phyloP scores from a whole-genome alignment of 768 basidiomycete genomes.

The Mrakia blollopis region DNA sequence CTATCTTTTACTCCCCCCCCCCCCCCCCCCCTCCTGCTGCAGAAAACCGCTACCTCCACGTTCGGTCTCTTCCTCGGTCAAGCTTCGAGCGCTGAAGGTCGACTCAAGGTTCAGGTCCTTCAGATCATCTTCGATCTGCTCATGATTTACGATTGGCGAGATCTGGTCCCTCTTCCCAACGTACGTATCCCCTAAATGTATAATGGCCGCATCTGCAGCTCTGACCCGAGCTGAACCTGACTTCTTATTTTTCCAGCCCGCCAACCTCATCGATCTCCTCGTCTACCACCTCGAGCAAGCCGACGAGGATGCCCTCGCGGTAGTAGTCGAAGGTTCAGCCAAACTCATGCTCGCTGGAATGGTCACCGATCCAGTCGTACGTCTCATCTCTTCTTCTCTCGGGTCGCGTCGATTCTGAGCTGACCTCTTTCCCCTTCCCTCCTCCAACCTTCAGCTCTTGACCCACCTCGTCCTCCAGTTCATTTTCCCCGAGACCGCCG shows the following conservation, averaged over 20 bases:
- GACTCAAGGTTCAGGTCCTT: slow-evolving; percentile 64
- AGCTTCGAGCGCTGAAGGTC: slow-evolving; percentile 59
- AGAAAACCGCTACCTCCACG: slow-evolving; percentile 23
- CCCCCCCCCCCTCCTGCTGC: too few relatives aligned
- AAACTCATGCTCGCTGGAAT: slow-evolving; percentile 77
- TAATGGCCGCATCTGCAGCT: too few relatives aligned
- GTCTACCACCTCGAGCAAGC: not conserved
- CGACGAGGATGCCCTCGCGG: slow-evolving; percentile 62
- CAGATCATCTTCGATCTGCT: slow-evolving; percentile 78
- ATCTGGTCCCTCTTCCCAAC: slow-evolving; percentile 1
- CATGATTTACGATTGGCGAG: slow-evolving; percentile 68
- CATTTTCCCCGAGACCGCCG: slow-evolving; percentile 70
- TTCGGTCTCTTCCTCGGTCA: slow-evolving; percentile 69
- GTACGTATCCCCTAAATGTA: too few relatives aligned
- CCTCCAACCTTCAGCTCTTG: slow-evolving; percentile 50
- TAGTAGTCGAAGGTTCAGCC: slow-evolving; percentile 71
- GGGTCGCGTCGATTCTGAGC: not conserved
- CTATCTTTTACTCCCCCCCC: too few relatives aligned
- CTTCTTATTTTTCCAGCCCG: not conserved
- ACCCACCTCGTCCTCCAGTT: slow-evolving; percentile 57
- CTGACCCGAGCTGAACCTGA: too few relatives aligned
- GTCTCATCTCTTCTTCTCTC: slow-evolving; percentile 35
- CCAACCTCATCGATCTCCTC: slow-evolving; percentile 4
- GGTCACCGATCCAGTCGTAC: slow-evolving; percentile 64
- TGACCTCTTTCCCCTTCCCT: not conserved